Evolutionary conservation across 1,284 basidiomycete genomes (phyloP).

Genomic region (Heterobasidion parviporum): DNA sequence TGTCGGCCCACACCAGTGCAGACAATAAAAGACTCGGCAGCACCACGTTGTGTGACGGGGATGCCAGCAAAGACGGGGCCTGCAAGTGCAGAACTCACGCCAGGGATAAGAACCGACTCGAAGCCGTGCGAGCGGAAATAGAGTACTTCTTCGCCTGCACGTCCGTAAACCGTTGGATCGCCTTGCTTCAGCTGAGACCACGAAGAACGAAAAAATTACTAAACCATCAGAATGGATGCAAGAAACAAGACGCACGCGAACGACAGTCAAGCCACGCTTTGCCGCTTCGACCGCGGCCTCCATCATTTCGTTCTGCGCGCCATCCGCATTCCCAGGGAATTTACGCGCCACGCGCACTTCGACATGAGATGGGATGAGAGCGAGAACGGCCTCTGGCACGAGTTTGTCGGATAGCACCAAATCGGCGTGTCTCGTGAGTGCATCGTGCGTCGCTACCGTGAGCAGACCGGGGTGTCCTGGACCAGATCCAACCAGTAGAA

Average conservation of each 20-base stretch:
- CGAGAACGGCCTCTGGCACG: slow-evolving; percentile 86
- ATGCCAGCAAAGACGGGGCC: slow-evolving; percentile 87
- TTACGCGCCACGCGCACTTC: slow-evolving; percentile 86
- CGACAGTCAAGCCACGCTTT: slow-evolving; percentile 73
- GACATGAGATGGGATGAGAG: slow-evolving; percentile 72
- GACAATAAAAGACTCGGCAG: slow-evolving; percentile 81
- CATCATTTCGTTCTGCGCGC: slow-evolving; percentile 93
- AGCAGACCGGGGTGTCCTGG: slow-evolving; percentile 92
- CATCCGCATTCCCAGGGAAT: slow-evolving; percentile 95
- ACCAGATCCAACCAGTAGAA: slow-evolving; percentile 88
- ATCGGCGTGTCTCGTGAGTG: slow-evolving; percentile 75
- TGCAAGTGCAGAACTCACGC: slow-evolving; percentile 83
- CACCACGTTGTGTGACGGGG: slow-evolving; percentile 92
- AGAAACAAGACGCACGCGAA: slow-evolving; percentile 49
- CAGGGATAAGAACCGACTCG: slow-evolving; percentile 81
- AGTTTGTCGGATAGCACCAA: slow-evolving; percentile 94
- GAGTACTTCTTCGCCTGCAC: slow-evolving; percentile 90
- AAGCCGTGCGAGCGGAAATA: slow-evolving; percentile 84
- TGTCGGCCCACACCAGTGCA: slow-evolving; percentile 91
- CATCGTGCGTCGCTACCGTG: slow-evolving; percentile 79
- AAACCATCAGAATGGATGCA: neutral
- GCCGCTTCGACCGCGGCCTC: slow-evolving; percentile 81
- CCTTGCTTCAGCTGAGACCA: slow-evolving; percentile 83
- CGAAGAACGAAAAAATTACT: slow-evolving; percentile 3
- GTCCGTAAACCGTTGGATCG: slow-evolving; percentile 91